Percentiles rank a stretch among this genome's conserved stretches.
phyloP scores from a whole-genome alignment of 257 asterid genomes.

The Anisodus tanguticus region DNA sequence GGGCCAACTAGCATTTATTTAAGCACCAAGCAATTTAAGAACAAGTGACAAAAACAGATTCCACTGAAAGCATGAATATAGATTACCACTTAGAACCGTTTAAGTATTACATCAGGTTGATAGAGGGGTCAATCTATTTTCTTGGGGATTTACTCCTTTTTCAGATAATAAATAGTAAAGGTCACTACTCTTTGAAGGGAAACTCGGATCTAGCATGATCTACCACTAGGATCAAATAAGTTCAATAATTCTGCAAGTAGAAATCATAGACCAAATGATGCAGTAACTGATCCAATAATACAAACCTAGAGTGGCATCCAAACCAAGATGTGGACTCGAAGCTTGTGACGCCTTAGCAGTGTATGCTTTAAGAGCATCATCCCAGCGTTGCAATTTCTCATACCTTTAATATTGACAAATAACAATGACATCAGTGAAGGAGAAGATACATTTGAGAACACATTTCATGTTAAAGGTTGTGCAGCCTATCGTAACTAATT shows the following conservation, averaged over 20 bases:
- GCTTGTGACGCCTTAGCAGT: constrained; percentile 89
- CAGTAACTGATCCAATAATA: constrained; percentile 34
- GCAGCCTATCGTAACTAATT: not conserved
- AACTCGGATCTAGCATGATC: not conserved
- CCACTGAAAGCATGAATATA: constrained; percentile 2
- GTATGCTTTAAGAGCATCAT: constrained; percentile 98
- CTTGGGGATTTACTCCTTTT: not conserved
- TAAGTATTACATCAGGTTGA: constrained; percentile 16
- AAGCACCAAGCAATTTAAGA: constrained; percentile 25
- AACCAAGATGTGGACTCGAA: constrained; percentile 67
- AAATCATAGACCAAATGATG: not conserved
- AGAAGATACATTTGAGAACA: not conserved
- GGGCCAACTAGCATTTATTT: not conserved
- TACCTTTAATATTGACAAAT: constrained; percentile 55
- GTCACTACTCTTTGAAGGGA: not conserved
- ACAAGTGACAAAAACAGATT: not conserved
- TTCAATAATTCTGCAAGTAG: not conserved
- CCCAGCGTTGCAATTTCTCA: constrained; percentile 99
- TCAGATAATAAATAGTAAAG: not conserved
- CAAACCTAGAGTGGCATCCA: constrained; percentile 98
- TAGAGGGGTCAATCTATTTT: not conserved
- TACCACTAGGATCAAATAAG: not conserved
- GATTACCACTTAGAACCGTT: not conserved
- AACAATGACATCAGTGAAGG: constrained; percentile 22
- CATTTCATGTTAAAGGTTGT: not conserved